Percentiles rank a stretch among this genome's conserved stretches.
These are phyloP conservation scores for Corymbia maculata DNA, from an alignment of 345 rosid genomes.

Conservation along the genomic window DNA sequence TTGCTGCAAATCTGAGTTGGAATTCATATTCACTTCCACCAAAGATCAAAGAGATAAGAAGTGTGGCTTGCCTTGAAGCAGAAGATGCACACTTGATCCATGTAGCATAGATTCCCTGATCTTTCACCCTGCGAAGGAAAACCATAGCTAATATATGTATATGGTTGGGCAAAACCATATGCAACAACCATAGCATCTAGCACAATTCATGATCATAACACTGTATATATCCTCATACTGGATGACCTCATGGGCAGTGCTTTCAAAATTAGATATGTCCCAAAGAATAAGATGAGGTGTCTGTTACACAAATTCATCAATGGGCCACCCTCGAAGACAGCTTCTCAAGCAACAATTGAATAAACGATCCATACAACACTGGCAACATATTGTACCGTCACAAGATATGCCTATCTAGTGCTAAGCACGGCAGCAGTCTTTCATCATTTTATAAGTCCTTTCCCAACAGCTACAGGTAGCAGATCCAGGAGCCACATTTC, in stretches of 20 bases:
- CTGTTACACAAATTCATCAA: neutral
- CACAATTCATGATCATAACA: neutral
- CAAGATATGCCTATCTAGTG: neutral
- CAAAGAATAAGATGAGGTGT: neutral
- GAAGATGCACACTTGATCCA: slow-evolving; percentile 33
- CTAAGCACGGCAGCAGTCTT: neutral
- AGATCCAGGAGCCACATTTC: neutral
- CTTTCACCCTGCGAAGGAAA: slow-evolving; percentile 28
- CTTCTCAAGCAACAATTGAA: neutral
- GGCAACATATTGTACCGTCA: neutral
- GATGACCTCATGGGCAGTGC: neutral
- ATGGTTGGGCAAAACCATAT: neutral
- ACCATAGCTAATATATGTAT: neutral
- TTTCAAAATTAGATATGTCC: neutral
- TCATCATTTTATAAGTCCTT: neutral
- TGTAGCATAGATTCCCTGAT: slow-evolving; percentile 28
- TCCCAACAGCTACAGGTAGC: neutral
- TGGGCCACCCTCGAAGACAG: neutral
- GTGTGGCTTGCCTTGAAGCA: slow-evolving; percentile 5
- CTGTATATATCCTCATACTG: neutral
- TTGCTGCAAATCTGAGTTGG: neutral
- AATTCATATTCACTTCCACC: neutral
- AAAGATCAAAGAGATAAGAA: neutral
- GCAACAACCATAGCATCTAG: neutral
- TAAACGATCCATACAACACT: neutral